phyloP scores from a whole-genome alignment of 1,284 basidiomycete species.

The Ceratobasidium sp. region DNA sequence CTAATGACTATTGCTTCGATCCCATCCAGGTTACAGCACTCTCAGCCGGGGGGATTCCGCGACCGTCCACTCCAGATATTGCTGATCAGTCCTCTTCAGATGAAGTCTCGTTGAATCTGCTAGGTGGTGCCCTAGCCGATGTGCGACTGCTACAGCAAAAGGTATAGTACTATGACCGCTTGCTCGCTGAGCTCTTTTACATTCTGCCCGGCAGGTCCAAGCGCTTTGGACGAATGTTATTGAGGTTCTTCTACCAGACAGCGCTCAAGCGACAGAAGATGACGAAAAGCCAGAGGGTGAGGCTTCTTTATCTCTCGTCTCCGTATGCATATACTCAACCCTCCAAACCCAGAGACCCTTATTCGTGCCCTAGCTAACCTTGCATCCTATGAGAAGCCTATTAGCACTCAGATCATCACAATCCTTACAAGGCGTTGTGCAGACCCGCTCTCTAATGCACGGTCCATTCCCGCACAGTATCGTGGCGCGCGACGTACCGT shows the following conservation, averaged over 20 bases:
- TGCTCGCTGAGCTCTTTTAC: background rate
- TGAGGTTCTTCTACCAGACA: slow-evolving; percentile 66
- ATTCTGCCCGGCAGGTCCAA: slow-evolving; percentile 1
- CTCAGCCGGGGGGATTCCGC: background rate
- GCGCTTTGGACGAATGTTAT: slow-evolving; percentile 74
- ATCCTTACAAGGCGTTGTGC: slow-evolving; percentile 83
- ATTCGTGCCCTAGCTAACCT: slow-evolving; percentile 73
- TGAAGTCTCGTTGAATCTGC: slow-evolving; percentile 2
- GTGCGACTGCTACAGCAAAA: slow-evolving; percentile 39
- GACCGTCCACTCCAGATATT: slow-evolving; percentile 31
- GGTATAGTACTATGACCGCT: background rate
- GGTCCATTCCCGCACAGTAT: slow-evolving; percentile 89
- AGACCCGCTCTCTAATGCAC: slow-evolving; percentile 87
- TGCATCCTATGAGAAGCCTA: slow-evolving; percentile 51
- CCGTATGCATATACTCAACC: slow-evolving; percentile 13
- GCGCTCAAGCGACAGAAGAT: slow-evolving; percentile 57
- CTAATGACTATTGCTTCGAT: slow-evolving; percentile 44
- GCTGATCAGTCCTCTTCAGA: slow-evolving; percentile 21
- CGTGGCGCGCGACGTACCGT: slow-evolving; percentile 66
- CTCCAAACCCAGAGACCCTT: background rate
- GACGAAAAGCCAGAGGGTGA: slow-evolving; percentile 68
- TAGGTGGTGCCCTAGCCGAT: slow-evolving; percentile 33
- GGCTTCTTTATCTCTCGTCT: slow-evolving; percentile 19
- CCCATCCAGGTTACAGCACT: slow-evolving; percentile 16
- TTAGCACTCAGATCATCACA: slow-evolving; percentile 68